Evolutionary conservation across 495 filamentous ascomycete species (phyloP), one percentile per base, ranked within the genome.

Genomic region (Penicillium macrosclerotiorum): DNA sequence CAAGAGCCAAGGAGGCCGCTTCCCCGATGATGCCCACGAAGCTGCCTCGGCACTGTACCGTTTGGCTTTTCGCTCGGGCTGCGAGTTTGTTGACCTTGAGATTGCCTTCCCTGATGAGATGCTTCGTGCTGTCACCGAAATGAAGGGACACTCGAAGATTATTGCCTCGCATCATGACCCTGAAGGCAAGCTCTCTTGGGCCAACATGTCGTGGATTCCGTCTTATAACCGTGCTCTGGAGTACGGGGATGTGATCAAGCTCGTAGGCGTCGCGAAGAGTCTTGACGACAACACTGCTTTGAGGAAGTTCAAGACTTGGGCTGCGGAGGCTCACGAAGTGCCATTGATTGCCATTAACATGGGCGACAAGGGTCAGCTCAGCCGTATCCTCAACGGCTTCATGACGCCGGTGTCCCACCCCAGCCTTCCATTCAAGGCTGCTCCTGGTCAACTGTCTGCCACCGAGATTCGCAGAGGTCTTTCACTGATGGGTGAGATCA

Each of bases 131-230:
- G 77, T 95, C 14, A 76, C 81, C 1, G 76, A 79, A 27, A 73
- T 77, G 19, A 90, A 88, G 63, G 84, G 86, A 8, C 75, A 78
- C 50, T 84, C 85, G 8, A 84, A 82, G 51, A 87, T 99, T 59
- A 93, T 99, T 47, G 90, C 93, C 12, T 96, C 92, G 0, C 92
- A 97, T 66, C 92, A 97, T 60, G 93, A 97, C 62, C 86, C 91
- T 8, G 64, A 81, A 47, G 84, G 82, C 14, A 74, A 78, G 37
- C 74, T 96, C 4, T 89, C 85, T 1, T 99, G 93, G 93, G 79
- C 71, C 53, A 90, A 92, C 57, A 88, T 84, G 42, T 89, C 86
- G 20, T 96, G 90, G 93, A 80, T 90, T 38, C 77, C 80, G 30
- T 85, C 78, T 71, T 95, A 91, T 73, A 95, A 94, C 67, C 83